These are phyloP conservation scores for Butyriboletus loyo DNA, from an alignment of 768 basidiomycete genomes.

Conservation along the genomic window DNA sequence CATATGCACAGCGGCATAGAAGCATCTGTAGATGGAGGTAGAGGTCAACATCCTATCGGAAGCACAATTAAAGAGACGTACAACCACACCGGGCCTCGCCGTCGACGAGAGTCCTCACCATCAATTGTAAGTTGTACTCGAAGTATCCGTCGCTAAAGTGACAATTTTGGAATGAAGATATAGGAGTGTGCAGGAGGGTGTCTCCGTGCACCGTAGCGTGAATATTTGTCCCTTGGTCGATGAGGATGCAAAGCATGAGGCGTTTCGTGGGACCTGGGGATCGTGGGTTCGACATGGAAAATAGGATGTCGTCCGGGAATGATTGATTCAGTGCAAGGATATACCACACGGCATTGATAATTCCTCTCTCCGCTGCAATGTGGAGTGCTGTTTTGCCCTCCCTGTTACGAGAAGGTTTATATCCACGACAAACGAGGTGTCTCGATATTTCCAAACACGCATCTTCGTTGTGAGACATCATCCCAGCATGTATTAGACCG, in stretches of 20 bases:
- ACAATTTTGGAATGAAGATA: not conserved
- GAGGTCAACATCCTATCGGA: not conserved
- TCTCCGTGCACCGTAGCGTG: not conserved
- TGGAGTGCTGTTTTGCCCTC: not conserved
- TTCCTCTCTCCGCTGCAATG: not conserved
- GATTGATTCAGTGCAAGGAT: not conserved
- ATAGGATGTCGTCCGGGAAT: conserved; percentile 3
- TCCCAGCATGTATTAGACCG: not conserved
- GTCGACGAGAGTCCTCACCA: not conserved
- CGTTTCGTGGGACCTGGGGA: fast-evolving
- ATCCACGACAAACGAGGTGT: not conserved
- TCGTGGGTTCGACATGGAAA: not conserved
- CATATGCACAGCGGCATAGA: not conserved
- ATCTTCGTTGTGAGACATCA: not conserved
- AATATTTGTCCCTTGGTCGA: not conserved
- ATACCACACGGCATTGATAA: not conserved
- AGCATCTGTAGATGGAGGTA: not conserved
- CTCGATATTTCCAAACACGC: not conserved
- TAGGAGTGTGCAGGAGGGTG: not conserved
- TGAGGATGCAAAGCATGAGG: not conserved
- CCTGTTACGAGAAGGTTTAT: not conserved
- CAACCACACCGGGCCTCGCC: no score
- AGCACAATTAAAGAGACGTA: not conserved
- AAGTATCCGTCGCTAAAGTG: fast-evolving
- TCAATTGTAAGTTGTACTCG: no score